Evolutionary conservation across 352 stramenopile genomes (phyloP).

Genomic region (Pythium phragmiticola): DNA sequence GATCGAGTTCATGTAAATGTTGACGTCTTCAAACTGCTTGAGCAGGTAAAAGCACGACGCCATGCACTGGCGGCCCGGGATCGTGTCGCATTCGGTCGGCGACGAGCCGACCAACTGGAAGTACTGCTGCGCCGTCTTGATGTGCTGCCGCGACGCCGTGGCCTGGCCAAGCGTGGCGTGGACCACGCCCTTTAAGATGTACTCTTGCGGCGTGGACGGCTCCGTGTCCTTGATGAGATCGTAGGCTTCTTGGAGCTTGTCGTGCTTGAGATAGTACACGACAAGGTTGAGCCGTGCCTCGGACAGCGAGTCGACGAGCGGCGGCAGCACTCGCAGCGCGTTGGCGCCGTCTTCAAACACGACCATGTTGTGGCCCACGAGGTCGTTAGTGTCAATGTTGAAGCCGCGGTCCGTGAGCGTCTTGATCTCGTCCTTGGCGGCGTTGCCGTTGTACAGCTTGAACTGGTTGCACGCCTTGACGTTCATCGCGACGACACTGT

Average conservation of each 20-base stretch:
- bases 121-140: constrained; percentile 93
- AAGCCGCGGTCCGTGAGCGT: constrained; percentile 88
- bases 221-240: constrained; percentile 95
- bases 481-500: constrained; percentile 93
- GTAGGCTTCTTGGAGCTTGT: constrained; percentile 92
- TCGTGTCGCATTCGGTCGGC: constrained; percentile 95
- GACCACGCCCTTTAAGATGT: constrained; percentile 90
- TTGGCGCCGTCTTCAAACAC: constrained; percentile 94
- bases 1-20: constrained; percentile 97
- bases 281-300: constrained; percentile 96
- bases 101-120: constrained; percentile 94
- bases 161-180: constrained; percentile 90
- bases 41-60: constrained; percentile 96
- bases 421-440: constrained; percentile 94
- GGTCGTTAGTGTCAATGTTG: constrained; percentile 89
- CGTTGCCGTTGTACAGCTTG: constrained; percentile 95
- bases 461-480: constrained; percentile 98
- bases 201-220: constrained; percentile 91
- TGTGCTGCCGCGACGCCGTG: constrained; percentile 86
- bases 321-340: constrained; percentile 90
- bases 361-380: constrained; percentile 96
- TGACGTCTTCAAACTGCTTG: constrained; percentile 96
- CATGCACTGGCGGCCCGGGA: constrained; percentile 97
- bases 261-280: constrained; percentile 91
- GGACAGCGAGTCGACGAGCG: constrained; percentile 91